phyloP scores from a whole-genome alignment of 441 rosid species.

The Euphorbia celastroides region DNA sequence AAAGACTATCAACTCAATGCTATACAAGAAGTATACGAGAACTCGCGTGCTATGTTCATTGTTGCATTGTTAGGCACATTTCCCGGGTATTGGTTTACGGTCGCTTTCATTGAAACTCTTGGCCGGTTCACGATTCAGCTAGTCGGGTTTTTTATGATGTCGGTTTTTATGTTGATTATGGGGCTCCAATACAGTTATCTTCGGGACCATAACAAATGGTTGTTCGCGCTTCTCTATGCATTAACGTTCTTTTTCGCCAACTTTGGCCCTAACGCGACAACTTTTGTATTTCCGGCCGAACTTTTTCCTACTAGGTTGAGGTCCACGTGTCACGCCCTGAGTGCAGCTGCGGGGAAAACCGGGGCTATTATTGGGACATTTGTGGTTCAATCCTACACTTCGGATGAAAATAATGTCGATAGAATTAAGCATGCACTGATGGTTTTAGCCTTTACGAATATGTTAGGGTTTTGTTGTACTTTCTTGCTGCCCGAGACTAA shows the following conservation, averaged over 20 bases:
- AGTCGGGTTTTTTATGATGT: conserved; percentile 50
- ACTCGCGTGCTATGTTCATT: conserved; percentile 43
- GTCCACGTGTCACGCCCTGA: conserved; percentile 48
- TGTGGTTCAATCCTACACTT: conserved; percentile 35
- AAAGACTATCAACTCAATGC: conserved; percentile 19
- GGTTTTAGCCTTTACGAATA: conserved; percentile 38
- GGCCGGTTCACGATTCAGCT: conserved; percentile 44
- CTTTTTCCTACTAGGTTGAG: conserved; percentile 45
- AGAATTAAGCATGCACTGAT: conserved; percentile 26
- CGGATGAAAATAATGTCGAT: not conserved
- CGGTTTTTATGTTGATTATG: conserved; percentile 35
- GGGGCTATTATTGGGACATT: conserved; percentile 47
- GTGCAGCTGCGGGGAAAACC: conserved; percentile 49
- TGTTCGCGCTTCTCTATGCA: conserved; percentile 36
- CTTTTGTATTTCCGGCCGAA: conserved; percentile 48
- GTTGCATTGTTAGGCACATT: conserved; percentile 42
- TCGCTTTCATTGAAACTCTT: conserved; percentile 31
- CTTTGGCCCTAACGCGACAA: conserved; percentile 48
- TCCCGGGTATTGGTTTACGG: conserved; percentile 57
- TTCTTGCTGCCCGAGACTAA: conserved; percentile 42
- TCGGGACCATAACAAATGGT: conserved; percentile 11
- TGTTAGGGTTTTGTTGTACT: conserved; percentile 43
- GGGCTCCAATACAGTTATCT: conserved; percentile 31
- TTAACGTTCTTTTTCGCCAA: conserved; percentile 50
- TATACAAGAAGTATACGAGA: conserved; percentile 31